phyloP scores from a whole-genome alignment of 2,329 filamentous ascomycete species.

The Penicillium occitanis region DNA sequence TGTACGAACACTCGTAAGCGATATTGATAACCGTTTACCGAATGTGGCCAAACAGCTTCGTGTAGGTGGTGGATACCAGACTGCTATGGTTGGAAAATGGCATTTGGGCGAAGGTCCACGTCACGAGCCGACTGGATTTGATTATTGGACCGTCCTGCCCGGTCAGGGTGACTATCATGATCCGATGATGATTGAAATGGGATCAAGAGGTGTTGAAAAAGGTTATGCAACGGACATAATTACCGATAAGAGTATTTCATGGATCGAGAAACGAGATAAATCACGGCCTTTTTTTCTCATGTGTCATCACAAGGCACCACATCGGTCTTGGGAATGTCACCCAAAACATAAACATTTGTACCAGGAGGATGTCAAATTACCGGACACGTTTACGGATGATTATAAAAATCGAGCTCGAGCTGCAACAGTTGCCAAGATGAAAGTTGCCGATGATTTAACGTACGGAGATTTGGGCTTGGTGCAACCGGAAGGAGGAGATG shows the following conservation, averaged over 20 bases:
- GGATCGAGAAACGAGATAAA: conserved; percentile 37
- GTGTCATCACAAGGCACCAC: conserved; percentile 59
- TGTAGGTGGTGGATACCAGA: conserved; percentile 47
- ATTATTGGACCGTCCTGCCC: conserved; percentile 54
- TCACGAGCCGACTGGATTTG: conserved; percentile 53
- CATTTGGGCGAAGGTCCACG: conserved; percentile 51
- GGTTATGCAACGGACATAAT: conserved; percentile 57
- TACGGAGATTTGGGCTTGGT: conserved; percentile 54
- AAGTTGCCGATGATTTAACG: conserved; percentile 51
- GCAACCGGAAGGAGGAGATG: conserved; percentile 52
- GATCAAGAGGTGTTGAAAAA: conserved; percentile 31
- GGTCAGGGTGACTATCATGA: conserved; percentile 57
- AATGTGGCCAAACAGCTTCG: conserved; percentile 55
- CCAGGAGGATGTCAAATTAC: conserved; percentile 47
- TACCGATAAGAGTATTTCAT: conserved; percentile 51
- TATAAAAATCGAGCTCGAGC: conserved; percentile 56
- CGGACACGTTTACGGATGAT: conserved; percentile 56
- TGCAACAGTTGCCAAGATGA: conserved; percentile 53
- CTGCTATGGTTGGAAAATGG: conserved; percentile 57
- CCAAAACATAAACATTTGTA: conserved; percentile 52
- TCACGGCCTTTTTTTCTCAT: conserved; percentile 54
- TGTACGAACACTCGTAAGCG: conserved; percentile 51
- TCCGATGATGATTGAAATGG: conserved; percentile 49
- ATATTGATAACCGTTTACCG: conserved; percentile 53
- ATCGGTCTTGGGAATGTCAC: conserved; percentile 55